These are phyloP conservation scores for Leccinum angustisporum DNA, from an alignment of 1,284 basidiomycete genomes.

Conservation along the genomic window DNA sequence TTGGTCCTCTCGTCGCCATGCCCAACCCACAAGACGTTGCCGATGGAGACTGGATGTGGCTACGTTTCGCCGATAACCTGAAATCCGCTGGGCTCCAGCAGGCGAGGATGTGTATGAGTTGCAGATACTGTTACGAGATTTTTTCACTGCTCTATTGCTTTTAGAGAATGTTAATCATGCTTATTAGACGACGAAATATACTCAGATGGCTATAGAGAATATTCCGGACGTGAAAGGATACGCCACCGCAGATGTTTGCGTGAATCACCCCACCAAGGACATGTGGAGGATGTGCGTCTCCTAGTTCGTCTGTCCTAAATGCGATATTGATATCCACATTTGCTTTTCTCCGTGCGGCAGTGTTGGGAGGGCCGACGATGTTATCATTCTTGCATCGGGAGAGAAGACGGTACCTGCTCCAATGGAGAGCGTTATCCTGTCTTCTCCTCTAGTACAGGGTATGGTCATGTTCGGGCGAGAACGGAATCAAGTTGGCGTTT, in stretches of 20 bases:
- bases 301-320: neutral
- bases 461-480: slow-evolving; percentile 1
- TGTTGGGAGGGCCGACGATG: neutral
- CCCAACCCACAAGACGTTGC: slow-evolving; percentile 1
- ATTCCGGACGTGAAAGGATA: slow-evolving; percentile 21
- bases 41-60: slow-evolving; percentile 35
- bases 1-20: slow-evolving; percentile 15
- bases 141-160: neutral
- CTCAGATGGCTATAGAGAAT: slow-evolving; percentile 25
- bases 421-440: neutral
- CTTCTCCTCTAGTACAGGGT: neutral
- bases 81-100: slow-evolving; percentile 32
- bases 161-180: neutral
- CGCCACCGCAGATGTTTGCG: slow-evolving; percentile 22
- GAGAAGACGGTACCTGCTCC: neutral
- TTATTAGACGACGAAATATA: slow-evolving; percentile 19
- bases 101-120: slow-evolving; percentile 35
- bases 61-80: slow-evolving; percentile 19
- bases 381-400: neutral
- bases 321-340: neutral
- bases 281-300: slow-evolving; percentile 20
- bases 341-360: neutral
- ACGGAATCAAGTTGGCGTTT: neutral
- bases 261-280: slow-evolving; percentile 22
- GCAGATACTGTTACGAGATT: slow-evolving; percentile 32